Percentiles rank a stretch among this genome's conserved stretches.
Conservation (phyloP, 2,329 filamentous ascomycete species). For the Sclerotinia sclerotiorum region DNA sequence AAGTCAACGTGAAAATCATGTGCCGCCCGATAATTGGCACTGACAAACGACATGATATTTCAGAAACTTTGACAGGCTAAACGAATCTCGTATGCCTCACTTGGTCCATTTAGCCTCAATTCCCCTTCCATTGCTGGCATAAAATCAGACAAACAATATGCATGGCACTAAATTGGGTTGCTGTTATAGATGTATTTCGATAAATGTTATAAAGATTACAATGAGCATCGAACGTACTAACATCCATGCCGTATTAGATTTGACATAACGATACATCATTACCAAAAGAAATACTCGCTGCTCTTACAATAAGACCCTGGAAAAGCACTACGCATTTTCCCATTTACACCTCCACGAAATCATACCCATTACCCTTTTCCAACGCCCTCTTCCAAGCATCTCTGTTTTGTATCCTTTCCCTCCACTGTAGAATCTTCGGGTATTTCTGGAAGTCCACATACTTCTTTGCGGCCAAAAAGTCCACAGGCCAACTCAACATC, state of each 20-base stretch:
- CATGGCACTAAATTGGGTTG: too few species aligned
- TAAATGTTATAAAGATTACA: background rate
- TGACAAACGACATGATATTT: background rate
- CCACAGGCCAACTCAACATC: slow-evolving; percentile 41
- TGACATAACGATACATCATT: background rate
- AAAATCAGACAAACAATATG: background rate
- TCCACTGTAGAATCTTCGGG: slow-evolving; percentile 41
- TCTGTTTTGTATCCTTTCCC: slow-evolving; percentile 35
- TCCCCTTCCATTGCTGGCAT: too few species aligned
- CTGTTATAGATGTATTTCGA: too few species aligned
- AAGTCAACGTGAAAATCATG: background rate
- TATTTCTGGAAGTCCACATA: slow-evolving; percentile 40
- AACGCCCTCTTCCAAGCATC: slow-evolving; percentile 40
- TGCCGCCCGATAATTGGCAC: background rate
- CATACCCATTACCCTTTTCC: slow-evolving; percentile 41
- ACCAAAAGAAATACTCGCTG: background rate
- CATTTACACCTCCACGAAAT: slow-evolving; percentile 30
- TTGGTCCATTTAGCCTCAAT: too few species aligned
- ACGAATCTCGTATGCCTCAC: too few species aligned
- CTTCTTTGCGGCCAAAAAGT: slow-evolving; percentile 37
- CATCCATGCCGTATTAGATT: background rate
- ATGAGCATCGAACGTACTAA: background rate
- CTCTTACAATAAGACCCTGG: background rate
- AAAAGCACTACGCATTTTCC: background rate
- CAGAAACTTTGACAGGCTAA: too few species aligned